Conservation (phyloP, 768 basidiomycete genomes). For the Podaxis sp. region DNA sequence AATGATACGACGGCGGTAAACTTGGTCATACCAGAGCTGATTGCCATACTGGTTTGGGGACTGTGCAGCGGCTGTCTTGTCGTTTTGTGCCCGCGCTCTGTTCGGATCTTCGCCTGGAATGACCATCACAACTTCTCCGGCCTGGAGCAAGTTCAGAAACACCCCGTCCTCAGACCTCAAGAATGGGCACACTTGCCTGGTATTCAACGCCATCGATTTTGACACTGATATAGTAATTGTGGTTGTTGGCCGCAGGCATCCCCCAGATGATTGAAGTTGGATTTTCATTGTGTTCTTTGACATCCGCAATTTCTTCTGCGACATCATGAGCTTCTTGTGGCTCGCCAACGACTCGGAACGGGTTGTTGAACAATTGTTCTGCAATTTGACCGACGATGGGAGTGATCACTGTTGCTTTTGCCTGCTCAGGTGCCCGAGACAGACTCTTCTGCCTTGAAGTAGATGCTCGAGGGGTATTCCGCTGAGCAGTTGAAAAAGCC, state of each 20-base stretch:
- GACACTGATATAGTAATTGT: conserved; percentile 44
- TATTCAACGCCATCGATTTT: conserved; percentile 60
- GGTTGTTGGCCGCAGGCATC: conserved; percentile 12
- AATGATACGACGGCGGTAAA: background rate
- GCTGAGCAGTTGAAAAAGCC: background rate
- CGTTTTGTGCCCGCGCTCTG: conserved; percentile 38
- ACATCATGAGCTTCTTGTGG: conserved; percentile 27
- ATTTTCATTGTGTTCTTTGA: conserved; percentile 25
- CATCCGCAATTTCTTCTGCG: conserved; percentile 24
- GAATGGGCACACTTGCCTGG: conserved; percentile 35
- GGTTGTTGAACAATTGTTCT: conserved; percentile 44
- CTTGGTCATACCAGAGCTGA: conserved; percentile 53
- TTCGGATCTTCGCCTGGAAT: conserved; percentile 54
- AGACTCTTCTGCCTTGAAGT: background rate
- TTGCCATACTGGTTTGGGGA: conserved; percentile 60
- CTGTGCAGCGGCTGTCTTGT: conserved; percentile 31
- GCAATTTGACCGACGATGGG: conserved; percentile 47
- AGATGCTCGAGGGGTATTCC: background rate
- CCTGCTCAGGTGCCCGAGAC: background rate
- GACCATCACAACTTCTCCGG: conserved; percentile 65
- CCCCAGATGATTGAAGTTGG: conserved; percentile 37
- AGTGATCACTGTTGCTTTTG: conserved; percentile 27
- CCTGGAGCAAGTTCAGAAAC: conserved; percentile 32
- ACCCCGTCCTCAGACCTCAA: background rate
- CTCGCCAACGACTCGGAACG: conserved; percentile 39